Evolutionary conservation across 2,329 filamentous ascomycete genomes (phyloP), one percentile per base, ranked within the genome.

Genomic region (Colletotrichum liriopes): DNA sequence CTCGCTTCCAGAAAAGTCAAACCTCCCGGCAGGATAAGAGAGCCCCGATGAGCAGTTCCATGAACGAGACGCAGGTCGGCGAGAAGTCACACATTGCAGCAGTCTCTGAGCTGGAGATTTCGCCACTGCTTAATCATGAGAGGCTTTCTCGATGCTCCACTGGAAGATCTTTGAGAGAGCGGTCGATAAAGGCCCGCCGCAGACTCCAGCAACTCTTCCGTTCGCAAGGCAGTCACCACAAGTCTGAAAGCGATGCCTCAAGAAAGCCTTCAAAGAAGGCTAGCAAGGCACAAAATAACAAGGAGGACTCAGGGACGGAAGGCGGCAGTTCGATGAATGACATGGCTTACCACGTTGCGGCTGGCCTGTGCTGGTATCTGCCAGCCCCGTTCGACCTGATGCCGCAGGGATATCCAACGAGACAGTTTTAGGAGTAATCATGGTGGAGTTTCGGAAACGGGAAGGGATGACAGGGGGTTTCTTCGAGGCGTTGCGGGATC

Each of bases 351-450:
- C 26, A 60, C 7, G 26, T 64, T 8, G 37, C 39, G 7, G 11
- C 45, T 32, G 59, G 65, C 23, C 35, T 72, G 6, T 18, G 54
- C 32, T 70, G 65, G 70, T 60, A 41, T 2, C 18, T 65, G n/a
- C 60, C 70, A 6, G 39, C 47, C 9, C 66, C 70, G 14, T 65
- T 65, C 26, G 60, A 63, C 23, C 29, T 72, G 45, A 51, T 70
- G 39, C 65, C 65, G 4, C 32, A 18, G 7, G 65, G 59, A 2
- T 70, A 65, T 23, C 66, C 70, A 8, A 43, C 26, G 7, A 59
- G 45, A 12, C 3, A 45, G 9, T 63, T 49, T 14, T 69, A 56
- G 39, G 29, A 18, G 18, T n/a, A 16, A 32, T 20, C 5, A 1
- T 29, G 16, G 7, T n/a, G 1, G 23, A 5, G 18, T 8, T 47